phyloP scores from a whole-genome alignment of 1,139 yeast species.

The Blastobotrys arbuscula region DNA sequence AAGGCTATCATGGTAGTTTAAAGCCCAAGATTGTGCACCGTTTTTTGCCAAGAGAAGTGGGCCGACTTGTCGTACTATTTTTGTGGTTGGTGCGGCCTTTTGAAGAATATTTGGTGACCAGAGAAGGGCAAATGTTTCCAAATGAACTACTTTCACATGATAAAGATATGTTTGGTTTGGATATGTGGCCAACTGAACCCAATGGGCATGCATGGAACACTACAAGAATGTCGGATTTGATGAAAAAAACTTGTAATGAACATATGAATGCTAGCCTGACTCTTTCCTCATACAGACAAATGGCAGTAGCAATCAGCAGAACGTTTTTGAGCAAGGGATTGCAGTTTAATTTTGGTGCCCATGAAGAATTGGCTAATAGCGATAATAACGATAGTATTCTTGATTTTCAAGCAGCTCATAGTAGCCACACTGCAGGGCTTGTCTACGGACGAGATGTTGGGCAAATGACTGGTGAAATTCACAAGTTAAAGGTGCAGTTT shows the following conservation, averaged over 20 bases:
- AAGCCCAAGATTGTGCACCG: conserved; percentile 2
- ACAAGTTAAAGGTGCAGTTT: not conserved
- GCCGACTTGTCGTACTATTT: not conserved
- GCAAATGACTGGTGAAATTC: not conserved
- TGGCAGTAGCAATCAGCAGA: too few species aligned
- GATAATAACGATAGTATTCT: not conserved
- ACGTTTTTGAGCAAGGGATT: too few species aligned
- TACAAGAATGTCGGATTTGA: too few species aligned
- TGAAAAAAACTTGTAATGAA: too few species aligned
- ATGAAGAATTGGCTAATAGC: not conserved
- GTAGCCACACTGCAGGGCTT: not conserved
- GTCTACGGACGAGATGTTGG: not conserved
- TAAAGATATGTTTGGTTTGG: too few species aligned
- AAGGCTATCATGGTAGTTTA: too few species aligned
- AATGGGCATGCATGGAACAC: too few species aligned
- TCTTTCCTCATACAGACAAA: too few species aligned
- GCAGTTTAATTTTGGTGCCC: not conserved
- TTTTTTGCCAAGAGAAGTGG: not conserved
- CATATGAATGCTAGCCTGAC: too few species aligned
- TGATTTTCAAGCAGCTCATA: not conserved
- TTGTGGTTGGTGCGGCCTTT: conserved; percentile 2
- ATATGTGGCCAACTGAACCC: not conserved
- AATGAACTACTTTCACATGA: not conserved
- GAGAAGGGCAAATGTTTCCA: not conserved
- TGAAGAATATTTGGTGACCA: not conserved